phyloP scores from a whole-genome alignment of 1,284 basidiomycete species.

The Austroboletus novae-zelandiae region DNA sequence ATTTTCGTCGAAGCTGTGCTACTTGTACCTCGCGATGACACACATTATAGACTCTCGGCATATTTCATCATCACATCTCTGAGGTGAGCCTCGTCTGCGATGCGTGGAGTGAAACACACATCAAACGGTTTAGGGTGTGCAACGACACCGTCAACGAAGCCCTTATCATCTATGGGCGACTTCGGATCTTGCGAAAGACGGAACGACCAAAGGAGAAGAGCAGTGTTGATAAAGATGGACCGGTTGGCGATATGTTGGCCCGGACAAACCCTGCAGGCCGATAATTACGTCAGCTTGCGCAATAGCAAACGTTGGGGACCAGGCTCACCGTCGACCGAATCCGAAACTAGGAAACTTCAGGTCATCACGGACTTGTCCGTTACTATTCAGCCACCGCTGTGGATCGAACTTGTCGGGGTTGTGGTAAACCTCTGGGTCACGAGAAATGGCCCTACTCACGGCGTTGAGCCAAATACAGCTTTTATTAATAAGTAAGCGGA shows the following conservation, averaged over 20 bases:
- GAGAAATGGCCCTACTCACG: constrained; percentile 31
- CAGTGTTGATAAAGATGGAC: constrained; percentile 61
- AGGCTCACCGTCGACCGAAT: constrained; percentile 32
- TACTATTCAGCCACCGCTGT: constrained; percentile 24
- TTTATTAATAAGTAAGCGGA: too few relatives aligned
- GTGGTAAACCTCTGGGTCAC: constrained; percentile 26
- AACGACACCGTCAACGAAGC: constrained; percentile 57
- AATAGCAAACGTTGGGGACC: neutral
- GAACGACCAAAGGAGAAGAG: constrained; percentile 63
- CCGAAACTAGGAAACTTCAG: constrained; percentile 32
- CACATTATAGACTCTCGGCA: constrained; percentile 12
- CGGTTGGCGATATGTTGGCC: constrained; percentile 59
- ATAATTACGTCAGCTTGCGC: constrained; percentile 1
- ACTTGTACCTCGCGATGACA: too few relatives aligned
- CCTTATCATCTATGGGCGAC: constrained; percentile 53
- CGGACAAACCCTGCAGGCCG: constrained; percentile 49
- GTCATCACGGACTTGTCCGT: constrained; percentile 29
- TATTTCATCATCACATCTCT: constrained; percentile 28
- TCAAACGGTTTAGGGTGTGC: constrained; percentile 57
- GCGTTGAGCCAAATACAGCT: neutral
- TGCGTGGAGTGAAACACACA: constrained; percentile 48
- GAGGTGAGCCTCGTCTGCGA: constrained; percentile 22
- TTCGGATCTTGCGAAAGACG: constrained; percentile 47
- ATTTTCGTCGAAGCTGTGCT: too few relatives aligned
- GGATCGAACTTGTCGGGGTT: constrained; percentile 32